These are phyloP conservation scores for Phlyctochytrium bullatum DNA, from an alignment of 192 early-diverging fungal genomes.

Conservation along the genomic window DNA sequence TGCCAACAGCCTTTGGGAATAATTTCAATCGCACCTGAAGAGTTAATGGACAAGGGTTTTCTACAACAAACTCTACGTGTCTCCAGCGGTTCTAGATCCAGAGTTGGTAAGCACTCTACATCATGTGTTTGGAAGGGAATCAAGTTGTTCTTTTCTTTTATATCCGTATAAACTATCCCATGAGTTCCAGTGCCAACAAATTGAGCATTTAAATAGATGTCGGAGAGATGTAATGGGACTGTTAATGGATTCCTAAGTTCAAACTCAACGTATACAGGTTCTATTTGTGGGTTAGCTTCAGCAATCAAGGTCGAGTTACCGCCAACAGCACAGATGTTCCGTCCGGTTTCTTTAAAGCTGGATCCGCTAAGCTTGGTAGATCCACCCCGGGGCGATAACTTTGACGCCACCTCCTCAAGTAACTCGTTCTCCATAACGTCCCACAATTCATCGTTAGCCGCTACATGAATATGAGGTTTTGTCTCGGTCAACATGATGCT, in stretches of 20 bases:
- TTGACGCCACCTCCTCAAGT: conserved; percentile 50
- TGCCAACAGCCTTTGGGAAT: conserved; percentile 72
- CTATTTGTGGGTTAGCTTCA: conserved; percentile 32
- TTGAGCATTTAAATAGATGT: conserved; percentile 51
- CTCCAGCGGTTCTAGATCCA: conserved; percentile 54
- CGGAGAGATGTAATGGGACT: conserved; percentile 61
- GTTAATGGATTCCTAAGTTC: conserved; percentile 71
- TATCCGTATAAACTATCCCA: too few relatives aligned
- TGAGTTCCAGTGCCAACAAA: conserved; percentile 6
- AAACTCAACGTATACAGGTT: conserved; percentile 68
- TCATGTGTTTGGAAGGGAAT: conserved; percentile 53
- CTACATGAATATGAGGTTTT: conserved; percentile 28
- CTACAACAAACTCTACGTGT: conserved; percentile 27
- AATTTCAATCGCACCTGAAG: conserved; percentile 66
- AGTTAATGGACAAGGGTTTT: not conserved
- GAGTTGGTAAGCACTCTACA: conserved; percentile 51
- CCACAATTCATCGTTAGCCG: conserved; percentile 57
- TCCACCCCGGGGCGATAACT: conserved; percentile 20
- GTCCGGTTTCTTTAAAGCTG: conserved; percentile 42
- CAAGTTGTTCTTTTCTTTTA: too few relatives aligned
- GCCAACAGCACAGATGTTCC: conserved; percentile 71
- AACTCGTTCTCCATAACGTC: conserved; percentile 66
- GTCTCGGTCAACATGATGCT: conserved; percentile 33
- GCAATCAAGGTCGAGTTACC: conserved; percentile 39
- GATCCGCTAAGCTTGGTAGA: conserved; percentile 25